phyloP scores from a whole-genome alignment of 192 early-diverging fungal species.

The Rhizoclosmatium globosum region DNA sequence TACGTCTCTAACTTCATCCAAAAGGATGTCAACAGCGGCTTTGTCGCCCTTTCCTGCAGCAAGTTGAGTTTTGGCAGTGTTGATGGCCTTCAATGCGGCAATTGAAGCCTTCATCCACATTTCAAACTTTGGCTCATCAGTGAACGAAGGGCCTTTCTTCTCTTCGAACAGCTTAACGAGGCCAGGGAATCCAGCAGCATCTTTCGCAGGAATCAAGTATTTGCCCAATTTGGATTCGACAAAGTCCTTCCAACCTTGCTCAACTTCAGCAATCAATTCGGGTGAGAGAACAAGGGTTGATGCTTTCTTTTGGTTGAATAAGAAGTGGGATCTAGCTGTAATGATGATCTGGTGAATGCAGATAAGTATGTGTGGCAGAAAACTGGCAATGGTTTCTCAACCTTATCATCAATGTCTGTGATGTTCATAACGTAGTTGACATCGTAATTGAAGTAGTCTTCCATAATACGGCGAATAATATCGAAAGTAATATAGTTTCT shows the following conservation, averaged over 20 bases:
- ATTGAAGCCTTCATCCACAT: slow-evolving; percentile 76
- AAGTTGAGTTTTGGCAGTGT: background rate
- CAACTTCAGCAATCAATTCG: slow-evolving; percentile 63
- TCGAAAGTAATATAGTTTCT: slow-evolving; percentile 93
- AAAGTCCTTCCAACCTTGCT: slow-evolving; percentile 71
- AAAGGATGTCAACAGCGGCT: slow-evolving; percentile 43
- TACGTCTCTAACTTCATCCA: slow-evolving; percentile 62
- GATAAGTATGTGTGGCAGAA: background rate
- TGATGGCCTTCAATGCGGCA: slow-evolving; percentile 21
- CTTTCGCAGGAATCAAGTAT: slow-evolving; percentile 1
- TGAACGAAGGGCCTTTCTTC: slow-evolving; percentile 16
- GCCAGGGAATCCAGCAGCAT: slow-evolving; percentile 61
- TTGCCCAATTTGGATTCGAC: slow-evolving; percentile 43
- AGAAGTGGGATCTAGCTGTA: slow-evolving; percentile 84
- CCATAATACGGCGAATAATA: slow-evolving; percentile 90
- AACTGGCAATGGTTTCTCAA: slow-evolving; percentile 40
- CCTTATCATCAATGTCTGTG: slow-evolving; percentile 99
- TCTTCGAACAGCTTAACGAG: slow-evolving; percentile 26
- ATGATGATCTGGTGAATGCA: slow-evolving; percentile 66
- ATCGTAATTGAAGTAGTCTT: slow-evolving; percentile 96
- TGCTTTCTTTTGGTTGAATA: slow-evolving; percentile 68
- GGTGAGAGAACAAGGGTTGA: slow-evolving; percentile 45
- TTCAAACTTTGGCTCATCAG: slow-evolving; percentile 74
- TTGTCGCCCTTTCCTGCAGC: slow-evolving; percentile 1
- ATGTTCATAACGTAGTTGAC: slow-evolving; percentile 96